Percentiles rank a stretch among this genome's conserved stretches.
Conservation (phyloP, 441 rosid genomes). For the Daphne laureola region DNA sequence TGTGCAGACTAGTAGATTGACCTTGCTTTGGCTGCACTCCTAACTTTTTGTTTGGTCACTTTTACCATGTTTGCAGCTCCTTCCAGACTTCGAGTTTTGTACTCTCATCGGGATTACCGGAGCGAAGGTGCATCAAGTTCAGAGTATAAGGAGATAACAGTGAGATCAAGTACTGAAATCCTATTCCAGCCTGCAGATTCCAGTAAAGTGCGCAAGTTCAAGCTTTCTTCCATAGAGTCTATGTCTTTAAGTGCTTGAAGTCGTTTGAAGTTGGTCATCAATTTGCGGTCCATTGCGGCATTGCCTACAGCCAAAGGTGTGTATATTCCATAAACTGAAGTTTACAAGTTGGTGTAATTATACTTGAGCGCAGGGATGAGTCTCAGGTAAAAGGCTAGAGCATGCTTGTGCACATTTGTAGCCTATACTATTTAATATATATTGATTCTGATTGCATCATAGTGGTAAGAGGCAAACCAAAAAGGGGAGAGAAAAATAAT, state of each 20-base stretch:
- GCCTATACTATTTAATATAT: no score
- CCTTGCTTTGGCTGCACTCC: no score
- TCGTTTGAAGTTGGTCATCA: neutral
- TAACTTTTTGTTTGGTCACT: neutral
- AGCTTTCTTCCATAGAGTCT: conserved; percentile 64
- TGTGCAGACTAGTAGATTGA: neutral
- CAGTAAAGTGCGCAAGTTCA: conserved; percentile 56
- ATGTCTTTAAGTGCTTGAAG: conserved; percentile 67
- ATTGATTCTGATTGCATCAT: no score
- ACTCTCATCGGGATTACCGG: conserved; percentile 71
- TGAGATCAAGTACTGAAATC: conserved; percentile 71
- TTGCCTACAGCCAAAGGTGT: no score
- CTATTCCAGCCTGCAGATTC: conserved; percentile 62
- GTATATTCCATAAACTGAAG: no score
- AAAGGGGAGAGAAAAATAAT: no score
- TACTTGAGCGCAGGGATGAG: no score
- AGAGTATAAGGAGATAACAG: conserved; percentile 67
- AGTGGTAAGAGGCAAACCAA: no score
- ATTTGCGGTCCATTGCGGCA: no score
- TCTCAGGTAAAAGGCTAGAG: no score
- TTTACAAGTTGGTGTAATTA: no score
- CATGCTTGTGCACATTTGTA: no score
- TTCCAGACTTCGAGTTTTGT: conserved; percentile 71
- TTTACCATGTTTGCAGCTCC: conserved; percentile 47
- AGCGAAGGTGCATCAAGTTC: conserved; percentile 63